Evolutionary conservation across 495 filamentous ascomycete species (phyloP), one percentile per base, ranked within the genome.

Genomic region (Talaromyces nanjingensis): DNA sequence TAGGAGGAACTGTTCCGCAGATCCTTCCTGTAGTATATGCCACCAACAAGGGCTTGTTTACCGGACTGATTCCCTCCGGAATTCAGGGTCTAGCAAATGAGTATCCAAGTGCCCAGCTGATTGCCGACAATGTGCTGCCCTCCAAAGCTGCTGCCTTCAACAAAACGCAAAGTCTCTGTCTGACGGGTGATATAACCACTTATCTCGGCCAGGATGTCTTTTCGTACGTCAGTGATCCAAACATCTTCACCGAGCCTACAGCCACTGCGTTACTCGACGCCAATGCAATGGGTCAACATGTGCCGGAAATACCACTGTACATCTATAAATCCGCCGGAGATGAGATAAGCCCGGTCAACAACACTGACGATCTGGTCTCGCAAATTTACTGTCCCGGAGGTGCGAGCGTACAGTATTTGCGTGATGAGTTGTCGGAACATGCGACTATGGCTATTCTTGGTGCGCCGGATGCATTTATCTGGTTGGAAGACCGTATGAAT

Each of bases 241-340:
- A 65, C 12, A 62, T 68, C 58, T 71, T 69, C 63, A 57, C 34
- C 4, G 27, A 42, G 4, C 56, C 64, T 1, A 24, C n/a, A 1
- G 66, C 66, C 8, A 61, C 18, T 5, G 33, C 57, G 27, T 53
- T 71, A 18, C 22, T 69, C 1, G 16, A 62, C 9, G 66, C 45
- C 2, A 70, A 72, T 49, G 65, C 63, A 9, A 68, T 72, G 70
- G 70, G 68, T 3, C 66, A 68, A 3, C 49, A 66, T 33, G 64
- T 53, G 2, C 83, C 81, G 4, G 33, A 71, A 22, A 79, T 81
- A 70, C 79, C 79, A 4, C 20, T 81, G 6, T 77, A 77, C 49
- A 65, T 79, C 0, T 84, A 85, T 69, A 82, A 85, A 62, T 76
- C 77, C 1, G 72, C 78, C 24, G 53, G 71, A 3, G 82, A 84